Percentiles rank a stretch among this genome's conserved stretches.
Conservation (phyloP, 2,329 filamentous ascomycete species). For the Bipolaris zeicola region DNA sequence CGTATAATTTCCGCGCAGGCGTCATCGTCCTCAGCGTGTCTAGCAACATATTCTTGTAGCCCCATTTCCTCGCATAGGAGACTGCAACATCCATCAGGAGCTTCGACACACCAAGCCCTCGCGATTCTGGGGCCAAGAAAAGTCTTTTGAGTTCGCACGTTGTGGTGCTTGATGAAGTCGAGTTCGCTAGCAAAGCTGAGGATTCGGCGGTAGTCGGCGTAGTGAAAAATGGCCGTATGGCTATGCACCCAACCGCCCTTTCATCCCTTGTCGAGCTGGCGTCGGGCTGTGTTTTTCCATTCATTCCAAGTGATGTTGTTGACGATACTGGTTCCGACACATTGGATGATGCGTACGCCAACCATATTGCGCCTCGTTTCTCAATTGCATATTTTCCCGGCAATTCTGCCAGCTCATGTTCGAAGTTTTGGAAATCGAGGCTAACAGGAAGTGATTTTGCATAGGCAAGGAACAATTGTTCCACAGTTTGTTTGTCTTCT, state of each 20-base stretch:
- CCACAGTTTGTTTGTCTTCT: constrained; percentile 49
- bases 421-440: constrained; percentile 63
- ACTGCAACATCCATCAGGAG: constrained; percentile 55
- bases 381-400: constrained; percentile 60
- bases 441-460: constrained; percentile 57
- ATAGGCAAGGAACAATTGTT: constrained; percentile 49
- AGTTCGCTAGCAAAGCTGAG: constrained; percentile 8
- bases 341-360: constrained; percentile 46
- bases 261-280: constrained; percentile 1
- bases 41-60: constrained; percentile 60
- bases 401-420: constrained; percentile 57
- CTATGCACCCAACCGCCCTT: constrained; percentile 57
- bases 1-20: constrained; percentile 58
- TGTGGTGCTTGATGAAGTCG: constrained; percentile 5
- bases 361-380: constrained; percentile 55
- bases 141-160: constrained; percentile 64
- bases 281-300: neutral
- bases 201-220: constrained; percentile 7
- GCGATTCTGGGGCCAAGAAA: constrained; percentile 56
- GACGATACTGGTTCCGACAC: neutral
- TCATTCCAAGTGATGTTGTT: neutral
- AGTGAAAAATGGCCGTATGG: constrained; percentile 51
- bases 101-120: constrained; percentile 58
- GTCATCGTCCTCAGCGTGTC: constrained; percentile 63
- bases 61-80: constrained; percentile 52